Conservation (phyloP, 345 rosid species). For the Crucihimalaya himalaica region DNA sequence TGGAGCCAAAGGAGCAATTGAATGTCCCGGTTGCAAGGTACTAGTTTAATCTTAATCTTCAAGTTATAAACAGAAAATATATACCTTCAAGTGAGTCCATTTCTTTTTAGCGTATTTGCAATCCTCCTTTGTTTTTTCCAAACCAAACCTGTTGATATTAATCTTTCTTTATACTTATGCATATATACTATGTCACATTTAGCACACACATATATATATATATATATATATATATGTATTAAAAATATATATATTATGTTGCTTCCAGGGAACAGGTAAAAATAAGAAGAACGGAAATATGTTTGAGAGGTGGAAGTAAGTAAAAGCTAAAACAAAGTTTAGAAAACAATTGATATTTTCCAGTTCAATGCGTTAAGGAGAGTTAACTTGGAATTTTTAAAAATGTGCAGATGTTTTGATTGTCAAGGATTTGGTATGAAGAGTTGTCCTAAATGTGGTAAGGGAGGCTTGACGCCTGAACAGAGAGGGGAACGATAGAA, state of each 20-base stretch:
- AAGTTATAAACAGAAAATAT: neutral
- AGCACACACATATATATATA: neutral
- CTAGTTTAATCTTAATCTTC: neutral
- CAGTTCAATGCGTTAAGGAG: neutral
- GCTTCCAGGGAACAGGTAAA: slow-evolving; percentile 63
- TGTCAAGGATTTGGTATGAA: slow-evolving; percentile 84
- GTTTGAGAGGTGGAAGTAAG: slow-evolving; percentile 92
- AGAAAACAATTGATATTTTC: neutral
- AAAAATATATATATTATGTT: neutral
- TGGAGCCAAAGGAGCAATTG: slow-evolving; percentile 74
- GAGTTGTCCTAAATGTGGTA: slow-evolving; percentile 71
- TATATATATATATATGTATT: neutral
- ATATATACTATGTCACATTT: neutral
- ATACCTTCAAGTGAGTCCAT: neutral
- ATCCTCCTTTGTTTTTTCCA: neutral
- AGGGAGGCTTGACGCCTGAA: slow-evolving; percentile 77
- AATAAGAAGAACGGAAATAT: slow-evolving; percentile 84
- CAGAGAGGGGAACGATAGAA: slow-evolving; percentile 70
- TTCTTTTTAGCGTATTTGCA: neutral
- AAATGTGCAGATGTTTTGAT: slow-evolving; percentile 62
- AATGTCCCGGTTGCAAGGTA: slow-evolving; percentile 83
- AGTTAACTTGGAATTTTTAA: neutral
- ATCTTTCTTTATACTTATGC: neutral
- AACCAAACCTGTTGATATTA: neutral
- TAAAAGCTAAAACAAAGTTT: neutral